These are phyloP conservation scores for Talaromyces pinophilus DNA, from an alignment of 2,329 filamentous ascomycete species.

Conservation along the genomic window DNA sequence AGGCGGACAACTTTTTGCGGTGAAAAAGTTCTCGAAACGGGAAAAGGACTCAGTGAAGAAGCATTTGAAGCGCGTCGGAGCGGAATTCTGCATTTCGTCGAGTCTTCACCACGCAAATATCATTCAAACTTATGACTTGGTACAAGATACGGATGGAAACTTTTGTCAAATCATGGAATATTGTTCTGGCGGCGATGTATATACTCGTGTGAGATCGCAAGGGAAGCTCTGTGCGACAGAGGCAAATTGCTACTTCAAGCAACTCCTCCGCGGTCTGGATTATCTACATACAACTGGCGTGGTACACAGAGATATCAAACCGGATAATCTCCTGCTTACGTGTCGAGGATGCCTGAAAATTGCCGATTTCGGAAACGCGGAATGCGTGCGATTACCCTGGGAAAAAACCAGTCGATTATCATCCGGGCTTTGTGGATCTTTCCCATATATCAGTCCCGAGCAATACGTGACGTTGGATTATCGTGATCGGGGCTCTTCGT, in stretches of 20 bases:
- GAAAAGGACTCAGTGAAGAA: slow-evolving; percentile 85
- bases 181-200: slow-evolving; percentile 83
- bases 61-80: slow-evolving; percentile 85
- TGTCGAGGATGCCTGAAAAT: slow-evolving; percentile 61
- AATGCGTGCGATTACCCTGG: slow-evolving; percentile 95
- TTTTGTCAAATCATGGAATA: slow-evolving; percentile 96
- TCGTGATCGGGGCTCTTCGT: slow-evolving; percentile 58
- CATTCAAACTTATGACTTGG: slow-evolving; percentile 85
- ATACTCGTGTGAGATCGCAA: slow-evolving; percentile 77
- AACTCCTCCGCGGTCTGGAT: slow-evolving; percentile 89
- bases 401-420: slow-evolving; percentile 90
- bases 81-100: slow-evolving; percentile 90
- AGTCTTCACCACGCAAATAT: slow-evolving; percentile 86
- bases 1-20: slow-evolving; percentile 78
- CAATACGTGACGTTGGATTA: slow-evolving; percentile 59
- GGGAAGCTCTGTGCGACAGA: slow-evolving; percentile 72
- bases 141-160: slow-evolving; percentile 71
- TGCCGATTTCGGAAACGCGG: slow-evolving; percentile 68
- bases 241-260: slow-evolving; percentile 90
- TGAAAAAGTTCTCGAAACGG: slow-evolving; percentile 85
- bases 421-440: slow-evolving; percentile 83
- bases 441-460: slow-evolving; percentile 86
- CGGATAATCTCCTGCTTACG: slow-evolving; percentile 61
- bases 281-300: slow-evolving; percentile 95
- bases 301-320: slow-evolving; percentile 62